A percentile compares a stretch with the other conserved stretches of the same genome.
Evolutionary conservation across 2,329 filamentous ascomycete species (phyloP).

Genomic region (Gaeumannomyces tritici): DNA sequence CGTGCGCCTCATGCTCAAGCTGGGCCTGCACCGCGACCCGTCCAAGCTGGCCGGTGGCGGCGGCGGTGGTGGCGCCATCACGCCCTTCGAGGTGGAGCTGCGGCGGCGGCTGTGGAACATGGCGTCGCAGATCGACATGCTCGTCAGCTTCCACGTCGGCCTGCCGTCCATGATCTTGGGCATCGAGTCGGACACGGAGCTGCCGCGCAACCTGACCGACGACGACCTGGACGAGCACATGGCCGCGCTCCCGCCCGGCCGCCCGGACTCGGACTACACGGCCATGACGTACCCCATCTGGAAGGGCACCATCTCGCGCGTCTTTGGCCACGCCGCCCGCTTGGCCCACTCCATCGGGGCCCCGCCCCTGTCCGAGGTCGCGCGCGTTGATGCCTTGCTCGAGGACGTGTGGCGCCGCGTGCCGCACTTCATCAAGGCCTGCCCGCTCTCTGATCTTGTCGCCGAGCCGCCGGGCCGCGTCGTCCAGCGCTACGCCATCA

Average conservation of each 20-base stretch:
- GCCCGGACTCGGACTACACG: conserved; percentile 31
- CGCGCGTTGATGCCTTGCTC: conserved; percentile 13
- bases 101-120: conserved; percentile 37
- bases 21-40: conserved; percentile 40
- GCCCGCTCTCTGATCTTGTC: conserved; percentile 15
- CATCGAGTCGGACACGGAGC: conserved; percentile 32
- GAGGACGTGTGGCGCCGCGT: conserved; percentile 8
- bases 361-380: conserved; percentile 9
- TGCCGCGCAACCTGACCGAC: conserved; percentile 36
- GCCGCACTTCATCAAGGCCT: conserved; percentile 6
- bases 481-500: conserved; percentile 16
- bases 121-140: conserved; percentile 34
- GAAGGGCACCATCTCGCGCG: conserved; percentile 11
- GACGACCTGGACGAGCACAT: conserved; percentile 41
- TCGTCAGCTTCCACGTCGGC: conserved; percentile 42
- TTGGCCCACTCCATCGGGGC: conserved; percentile 10
- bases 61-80: conserved; percentile 15
- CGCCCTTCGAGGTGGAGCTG: conserved; percentile 41
- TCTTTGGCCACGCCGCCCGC: conserved; percentile 32
- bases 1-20: conserved; percentile 15
- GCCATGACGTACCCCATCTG: conserved; percentile 16
- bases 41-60: conserved; percentile 18
- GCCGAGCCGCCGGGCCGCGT: conserved; percentile 30
- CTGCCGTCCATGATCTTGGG: conserved; percentile 39
- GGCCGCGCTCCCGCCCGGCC: conserved; percentile 28